These are phyloP conservation scores for Carpinus fangiana DNA, from an alignment of 306 rosid species.

Conservation along the genomic window DNA sequence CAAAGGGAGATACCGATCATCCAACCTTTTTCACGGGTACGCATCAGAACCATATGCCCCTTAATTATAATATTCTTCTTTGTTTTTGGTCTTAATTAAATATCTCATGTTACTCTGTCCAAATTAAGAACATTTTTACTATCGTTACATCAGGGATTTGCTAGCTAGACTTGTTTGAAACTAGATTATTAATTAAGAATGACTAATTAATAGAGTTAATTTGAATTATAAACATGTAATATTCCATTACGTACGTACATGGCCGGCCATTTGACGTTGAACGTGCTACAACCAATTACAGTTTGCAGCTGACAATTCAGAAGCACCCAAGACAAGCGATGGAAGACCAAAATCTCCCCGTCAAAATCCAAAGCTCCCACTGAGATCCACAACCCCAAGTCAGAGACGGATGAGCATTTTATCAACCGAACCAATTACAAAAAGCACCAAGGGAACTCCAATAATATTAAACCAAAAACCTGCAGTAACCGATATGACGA, in stretches of 20 bases:
- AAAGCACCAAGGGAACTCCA: conserved; percentile 25
- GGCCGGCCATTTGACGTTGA: neutral
- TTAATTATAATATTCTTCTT: no score
- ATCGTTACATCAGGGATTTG: neutral
- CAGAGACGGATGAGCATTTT: conserved; percentile 30
- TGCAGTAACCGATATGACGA: neutral
- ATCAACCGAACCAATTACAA: conserved; percentile 1
- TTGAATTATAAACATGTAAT: neutral
- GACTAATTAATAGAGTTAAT: neutral
- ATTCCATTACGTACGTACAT: neutral
- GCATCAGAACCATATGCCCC: conserved; percentile 7
- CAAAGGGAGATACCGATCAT: conserved; percentile 54
- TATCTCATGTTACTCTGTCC: no score
- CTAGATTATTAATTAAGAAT: no score
- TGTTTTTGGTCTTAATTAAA: no score
- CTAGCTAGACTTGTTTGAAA: neutral
- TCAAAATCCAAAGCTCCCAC: conserved; percentile 32
- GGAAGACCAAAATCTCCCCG: conserved; percentile 33
- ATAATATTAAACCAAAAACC: conserved; percentile 20
- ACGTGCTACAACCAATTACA: conserved; percentile 19
- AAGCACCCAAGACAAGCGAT: conserved; percentile 33
- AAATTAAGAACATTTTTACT: no score
- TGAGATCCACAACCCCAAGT: conserved; percentile 50
- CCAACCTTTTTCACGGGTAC: conserved; percentile 56
- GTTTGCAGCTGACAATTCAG: conserved; percentile 50